Conservation (phyloP, 1,139 yeast species). For the Geotrichum aggregatum region DNA sequence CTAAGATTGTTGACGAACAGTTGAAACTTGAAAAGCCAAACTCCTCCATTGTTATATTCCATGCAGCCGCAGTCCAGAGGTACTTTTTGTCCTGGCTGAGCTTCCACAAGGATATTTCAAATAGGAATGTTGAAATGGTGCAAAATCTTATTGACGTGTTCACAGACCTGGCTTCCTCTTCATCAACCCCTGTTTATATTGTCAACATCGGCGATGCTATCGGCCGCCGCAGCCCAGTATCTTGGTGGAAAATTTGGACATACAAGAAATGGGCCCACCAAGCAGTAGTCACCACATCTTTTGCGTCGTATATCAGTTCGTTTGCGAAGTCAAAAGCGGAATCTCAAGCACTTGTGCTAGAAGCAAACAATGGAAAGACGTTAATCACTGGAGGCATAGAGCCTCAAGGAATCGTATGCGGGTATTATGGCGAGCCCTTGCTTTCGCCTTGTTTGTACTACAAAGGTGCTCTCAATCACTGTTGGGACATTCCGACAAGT, state of each 20-base stretch:
- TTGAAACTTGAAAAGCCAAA: neutral
- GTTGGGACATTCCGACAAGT: slow-evolving; percentile 29
- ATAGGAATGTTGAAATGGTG: slow-evolving; percentile 21
- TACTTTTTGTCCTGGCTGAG: slow-evolving; percentile 19
- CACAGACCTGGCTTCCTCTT: slow-evolving; percentile 2
- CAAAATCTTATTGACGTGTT: slow-evolving; percentile 20
- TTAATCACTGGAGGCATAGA: slow-evolving; percentile 25
- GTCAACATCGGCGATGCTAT: slow-evolving; percentile 30
- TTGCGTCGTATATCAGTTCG: slow-evolving; percentile 25
- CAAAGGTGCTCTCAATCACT: slow-evolving; percentile 30
- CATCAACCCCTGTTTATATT: slow-evolving; percentile 12
- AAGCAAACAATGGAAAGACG: slow-evolving; percentile 13
- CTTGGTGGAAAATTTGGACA: slow-evolving; percentile 27
- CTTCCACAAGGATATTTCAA: slow-evolving; percentile 15
- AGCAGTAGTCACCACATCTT: slow-evolving; percentile 1
- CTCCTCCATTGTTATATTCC: slow-evolving; percentile 23
- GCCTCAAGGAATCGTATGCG: slow-evolving; percentile 32
- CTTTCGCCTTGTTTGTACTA: slow-evolving; percentile 30
- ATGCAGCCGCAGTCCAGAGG: slow-evolving; percentile 26
- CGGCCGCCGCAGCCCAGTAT: slow-evolving; percentile 26
- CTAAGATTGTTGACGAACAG: slow-evolving; percentile 12
- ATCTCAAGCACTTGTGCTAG: slow-evolving; percentile 22
- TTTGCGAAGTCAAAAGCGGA: slow-evolving; percentile 29
- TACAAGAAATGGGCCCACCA: slow-evolving; percentile 19
- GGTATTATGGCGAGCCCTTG: slow-evolving; percentile 34